Conservation (phyloP, 2,329 filamentous ascomycete species). For the Calonectria pseudoreteaudii region DNA sequence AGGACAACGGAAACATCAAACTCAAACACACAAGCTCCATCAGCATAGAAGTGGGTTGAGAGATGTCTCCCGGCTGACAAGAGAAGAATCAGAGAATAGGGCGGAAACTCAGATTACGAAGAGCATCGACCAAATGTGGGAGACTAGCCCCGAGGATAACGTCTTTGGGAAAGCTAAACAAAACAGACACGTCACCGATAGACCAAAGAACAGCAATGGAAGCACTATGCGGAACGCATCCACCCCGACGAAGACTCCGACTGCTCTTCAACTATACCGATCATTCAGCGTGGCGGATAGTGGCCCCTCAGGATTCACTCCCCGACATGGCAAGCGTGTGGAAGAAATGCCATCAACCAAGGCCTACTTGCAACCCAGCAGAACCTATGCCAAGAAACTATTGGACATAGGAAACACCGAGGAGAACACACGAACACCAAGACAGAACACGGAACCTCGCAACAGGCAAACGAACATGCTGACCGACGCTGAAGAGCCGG, state of each 20-base stretch:
- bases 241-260: slow-evolving; percentile 36
- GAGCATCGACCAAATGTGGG: neutral
- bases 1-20: neutral
- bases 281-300: slow-evolving; percentile 29
- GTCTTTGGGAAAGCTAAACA: neutral
- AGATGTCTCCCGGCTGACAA: neutral
- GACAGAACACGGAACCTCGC: too few relatives aligned
- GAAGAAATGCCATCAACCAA: neutral
- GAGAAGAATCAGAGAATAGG: neutral
- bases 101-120: neutral
- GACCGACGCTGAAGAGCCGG: neutral
- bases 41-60: neutral
- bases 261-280: slow-evolving; percentile 13
- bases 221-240: slow-evolving; percentile 28
- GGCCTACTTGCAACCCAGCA: neutral
- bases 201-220: neutral
- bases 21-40: neutral
- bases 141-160: neutral
- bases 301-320: slow-evolving; percentile 38
- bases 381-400: too few relatives aligned
- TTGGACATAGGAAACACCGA: neutral
- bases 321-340: slow-evolving; percentile 21
- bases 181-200: neutral
- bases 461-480: neutral
- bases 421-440: neutral